These are phyloP conservation scores for Aspergillus sp. DNA, from an alignment of 2,329 filamentous ascomycete genomes.

Conservation along the genomic window DNA sequence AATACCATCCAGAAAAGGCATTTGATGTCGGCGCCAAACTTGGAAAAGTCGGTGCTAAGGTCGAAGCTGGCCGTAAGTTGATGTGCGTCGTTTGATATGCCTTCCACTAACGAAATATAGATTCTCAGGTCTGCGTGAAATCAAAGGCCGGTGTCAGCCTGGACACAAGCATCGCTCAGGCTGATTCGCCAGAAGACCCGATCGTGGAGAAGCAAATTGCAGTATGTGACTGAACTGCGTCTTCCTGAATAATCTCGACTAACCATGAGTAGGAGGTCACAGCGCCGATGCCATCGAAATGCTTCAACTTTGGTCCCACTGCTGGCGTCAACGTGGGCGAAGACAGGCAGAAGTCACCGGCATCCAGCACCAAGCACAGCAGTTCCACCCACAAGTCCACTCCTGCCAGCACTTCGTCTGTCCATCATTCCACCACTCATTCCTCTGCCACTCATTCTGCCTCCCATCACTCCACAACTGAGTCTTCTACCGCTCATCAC, in stretches of 20 bases:
- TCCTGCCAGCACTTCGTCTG: background rate
- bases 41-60: background rate
- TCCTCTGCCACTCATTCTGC: no score
- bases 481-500: no score
- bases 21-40: slow-evolving; percentile 4
- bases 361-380: background rate
- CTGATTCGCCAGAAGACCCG: slow-evolving; percentile 4
- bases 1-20: slow-evolving; percentile 1
- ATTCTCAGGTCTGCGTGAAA: slow-evolving; percentile 3
- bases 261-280: background rate
- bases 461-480: no score
- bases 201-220: slow-evolving; percentile 6
- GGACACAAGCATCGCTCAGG: slow-evolving; percentile 7
- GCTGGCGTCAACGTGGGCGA: background rate
- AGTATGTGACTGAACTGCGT: slow-evolving; percentile 2
- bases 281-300: slow-evolving; percentile 1
- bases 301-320: slow-evolving; percentile 4
- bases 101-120: slow-evolving; percentile 1
- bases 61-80: slow-evolving; percentile 2
- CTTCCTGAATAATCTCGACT: background rate
- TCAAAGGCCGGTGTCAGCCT: slow-evolving; percentile 10
- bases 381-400: background rate
- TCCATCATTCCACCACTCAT: no score
- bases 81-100: background rate
- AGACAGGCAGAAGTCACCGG: background rate